A percentile compares a stretch with the other conserved stretches of the same genome.
phyloP scores from a whole-genome alignment of 2,329 filamentous ascomycete species.

The Colletotrichum camelliae region DNA sequence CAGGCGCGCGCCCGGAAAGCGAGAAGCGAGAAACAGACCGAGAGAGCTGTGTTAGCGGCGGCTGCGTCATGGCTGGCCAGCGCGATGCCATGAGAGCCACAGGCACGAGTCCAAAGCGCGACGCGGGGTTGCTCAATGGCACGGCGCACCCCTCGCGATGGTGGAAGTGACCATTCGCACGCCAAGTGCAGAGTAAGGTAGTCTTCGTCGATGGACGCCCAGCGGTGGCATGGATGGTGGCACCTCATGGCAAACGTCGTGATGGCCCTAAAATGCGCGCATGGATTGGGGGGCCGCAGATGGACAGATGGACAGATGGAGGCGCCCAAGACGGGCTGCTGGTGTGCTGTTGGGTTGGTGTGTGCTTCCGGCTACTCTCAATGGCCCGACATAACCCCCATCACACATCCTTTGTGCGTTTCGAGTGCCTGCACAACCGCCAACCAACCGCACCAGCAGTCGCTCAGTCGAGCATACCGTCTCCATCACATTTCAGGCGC shows the following conservation, averaged over 20 bases:
- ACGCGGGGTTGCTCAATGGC: slow-evolving; percentile 15
- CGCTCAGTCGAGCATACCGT: background rate
- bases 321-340: background rate
- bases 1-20: background rate
- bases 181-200: background rate
- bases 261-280: slow-evolving; percentile 1
- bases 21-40: background rate
- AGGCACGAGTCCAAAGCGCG: slow-evolving; percentile 9
- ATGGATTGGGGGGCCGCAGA: background rate
- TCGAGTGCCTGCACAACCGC: slow-evolving; percentile 21
- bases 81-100: slow-evolving; percentile 5
- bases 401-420: slow-evolving; percentile 22
- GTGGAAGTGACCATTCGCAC: slow-evolving; percentile 1
- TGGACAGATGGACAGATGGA: background rate
- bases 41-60: slow-evolving; percentile 5
- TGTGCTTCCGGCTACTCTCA: background rate
- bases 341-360: background rate
- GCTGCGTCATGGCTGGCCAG: slow-evolving; percentile 18
- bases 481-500: background rate
- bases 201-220: background rate
- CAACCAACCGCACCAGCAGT: background rate
- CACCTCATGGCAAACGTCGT: slow-evolving; percentile 7
- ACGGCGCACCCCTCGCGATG: background rate
- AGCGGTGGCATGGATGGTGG: slow-evolving; percentile 7
- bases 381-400: slow-evolving; percentile 6